Percentiles rank a stretch among this genome's conserved stretches.
phyloP scores from a whole-genome alignment of 2,329 filamentous ascomycete genomes.

The Claviceps sp. region DNA sequence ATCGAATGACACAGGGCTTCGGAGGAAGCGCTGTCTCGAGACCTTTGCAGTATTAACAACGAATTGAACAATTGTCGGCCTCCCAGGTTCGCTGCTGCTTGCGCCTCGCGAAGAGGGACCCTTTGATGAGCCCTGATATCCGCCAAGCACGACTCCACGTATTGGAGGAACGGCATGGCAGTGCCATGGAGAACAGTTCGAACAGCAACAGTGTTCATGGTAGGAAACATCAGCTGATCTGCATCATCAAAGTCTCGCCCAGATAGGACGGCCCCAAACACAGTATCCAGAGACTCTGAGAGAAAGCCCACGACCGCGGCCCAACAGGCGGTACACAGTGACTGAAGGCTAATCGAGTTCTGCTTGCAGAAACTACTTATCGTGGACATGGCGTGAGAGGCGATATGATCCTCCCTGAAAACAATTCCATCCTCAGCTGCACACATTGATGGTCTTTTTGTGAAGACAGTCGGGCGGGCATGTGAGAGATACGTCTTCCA shows the following conservation, averaged over 20 bases:
- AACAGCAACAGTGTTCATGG: constrained; percentile 80
- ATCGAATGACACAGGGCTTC: constrained; percentile 46
- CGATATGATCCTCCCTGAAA: constrained; percentile 8
- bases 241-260: constrained; percentile 65
- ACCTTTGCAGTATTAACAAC: constrained; percentile 40
- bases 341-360: constrained; percentile 59
- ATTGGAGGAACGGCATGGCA: constrained; percentile 48
- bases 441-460: neutral
- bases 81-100: constrained; percentile 26
- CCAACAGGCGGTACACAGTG: constrained; percentile 66
- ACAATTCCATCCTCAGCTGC: neutral
- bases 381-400: neutral
- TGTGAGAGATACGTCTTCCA: constrained; percentile 58
- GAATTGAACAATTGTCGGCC: constrained; percentile 36
- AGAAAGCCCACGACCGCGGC: constrained; percentile 53
- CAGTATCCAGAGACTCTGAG: constrained; percentile 54
- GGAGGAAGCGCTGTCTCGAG: constrained; percentile 1
- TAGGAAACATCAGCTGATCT: constrained; percentile 63
- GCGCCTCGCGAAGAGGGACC: constrained; percentile 60
- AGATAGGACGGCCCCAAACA: constrained; percentile 72
- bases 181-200: constrained; percentile 60
- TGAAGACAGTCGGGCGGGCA: constrained; percentile 23
- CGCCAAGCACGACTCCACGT: constrained; percentile 58
- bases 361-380: constrained; percentile 47
- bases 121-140: constrained; percentile 59